phyloP scores from a whole-genome alignment of 345 rosid genomes.

The Theobroma cacao region DNA sequence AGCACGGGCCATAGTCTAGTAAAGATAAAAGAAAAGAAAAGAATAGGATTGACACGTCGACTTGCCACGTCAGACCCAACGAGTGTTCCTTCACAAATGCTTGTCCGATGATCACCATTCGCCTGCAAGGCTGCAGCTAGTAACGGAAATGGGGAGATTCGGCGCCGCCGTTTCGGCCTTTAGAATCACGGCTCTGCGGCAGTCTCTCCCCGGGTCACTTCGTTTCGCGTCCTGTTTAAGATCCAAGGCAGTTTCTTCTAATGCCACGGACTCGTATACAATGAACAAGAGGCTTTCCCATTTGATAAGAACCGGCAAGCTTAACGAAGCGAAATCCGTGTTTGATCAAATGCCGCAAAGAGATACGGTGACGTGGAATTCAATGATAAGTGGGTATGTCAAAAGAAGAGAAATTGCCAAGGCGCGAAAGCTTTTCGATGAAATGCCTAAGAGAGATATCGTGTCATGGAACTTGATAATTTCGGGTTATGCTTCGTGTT shows the following conservation, averaged over 20 bases:
- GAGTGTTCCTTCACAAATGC: background rate
- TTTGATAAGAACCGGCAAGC: background rate
- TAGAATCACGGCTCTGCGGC: background rate
- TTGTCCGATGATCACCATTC: background rate
- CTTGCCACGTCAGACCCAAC: background rate
- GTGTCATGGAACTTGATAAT: conserved; percentile 18
- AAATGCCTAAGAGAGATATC: conserved; percentile 14
- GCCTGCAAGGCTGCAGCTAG: no score
- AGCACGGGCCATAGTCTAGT: no score
- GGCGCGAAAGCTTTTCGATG: conserved; percentile 16
- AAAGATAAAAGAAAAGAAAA: background rate
- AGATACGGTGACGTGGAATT: conserved; percentile 19
- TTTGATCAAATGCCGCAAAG: conserved; percentile 10
- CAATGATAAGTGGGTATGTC: conserved; percentile 7
- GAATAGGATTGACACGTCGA: background rate
- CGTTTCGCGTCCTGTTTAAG: background rate
- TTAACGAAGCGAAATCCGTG: conserved; percentile 8
- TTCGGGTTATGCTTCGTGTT: conserved; percentile 12
- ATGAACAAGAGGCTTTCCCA: conserved; percentile 7
- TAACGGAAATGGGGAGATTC: background rate
- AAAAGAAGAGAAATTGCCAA: conserved; percentile 16
- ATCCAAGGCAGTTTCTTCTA: background rate
- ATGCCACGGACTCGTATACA: background rate
- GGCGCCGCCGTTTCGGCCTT: background rate
- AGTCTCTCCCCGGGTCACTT: background rate